A percentile compares a stretch with the other conserved stretches of the same genome.
phyloP scores from a whole-genome alignment of 2,329 filamentous ascomycete genomes.

The Claviceps humidiphila region DNA sequence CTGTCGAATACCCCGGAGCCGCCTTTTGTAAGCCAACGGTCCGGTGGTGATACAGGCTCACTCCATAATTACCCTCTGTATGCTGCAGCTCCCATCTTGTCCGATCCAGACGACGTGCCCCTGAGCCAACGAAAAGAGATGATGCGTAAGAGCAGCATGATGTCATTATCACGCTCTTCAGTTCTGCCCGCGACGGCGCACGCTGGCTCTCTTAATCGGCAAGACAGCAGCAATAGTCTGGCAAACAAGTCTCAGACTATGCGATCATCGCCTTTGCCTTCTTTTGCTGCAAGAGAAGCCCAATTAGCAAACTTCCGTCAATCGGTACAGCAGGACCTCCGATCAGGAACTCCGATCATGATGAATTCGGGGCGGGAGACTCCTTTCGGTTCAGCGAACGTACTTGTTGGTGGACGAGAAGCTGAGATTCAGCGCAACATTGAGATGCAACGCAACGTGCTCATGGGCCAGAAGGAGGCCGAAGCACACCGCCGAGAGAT shows the following conservation, averaged over 20 bases:
- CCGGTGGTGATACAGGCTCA: conserved; percentile 29
- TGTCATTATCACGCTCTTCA: conserved; percentile 13
- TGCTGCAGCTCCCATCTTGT: conserved; percentile 13
- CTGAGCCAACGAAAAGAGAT: conserved; percentile 53
- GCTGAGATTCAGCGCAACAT: conserved; percentile 33
- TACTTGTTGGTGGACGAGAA: conserved; percentile 22
- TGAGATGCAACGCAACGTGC: conserved; percentile 38
- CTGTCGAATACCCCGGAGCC: conserved; percentile 15
- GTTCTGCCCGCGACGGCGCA: conserved; percentile 12
- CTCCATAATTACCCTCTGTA: conserved; percentile 24
- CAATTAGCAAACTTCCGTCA: conserved; percentile 55
- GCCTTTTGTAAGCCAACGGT: conserved; percentile 12
- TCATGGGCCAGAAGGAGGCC: conserved; percentile 50
- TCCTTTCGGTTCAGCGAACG: conserved; percentile 22
- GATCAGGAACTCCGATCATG: conserved; percentile 24
- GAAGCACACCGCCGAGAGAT: conserved; percentile 46
- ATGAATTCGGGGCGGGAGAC: conserved; percentile 23
- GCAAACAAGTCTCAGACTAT: conserved; percentile 41
- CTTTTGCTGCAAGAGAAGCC: conserved; percentile 36
- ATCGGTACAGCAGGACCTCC: conserved; percentile 50
- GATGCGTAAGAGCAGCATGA: conserved; percentile 39
- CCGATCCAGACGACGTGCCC: conserved; percentile 54
- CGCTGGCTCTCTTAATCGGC: conserved; percentile 9
- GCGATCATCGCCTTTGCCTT: conserved; percentile 29
- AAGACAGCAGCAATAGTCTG: conserved; percentile 19